phyloP scores from a whole-genome alignment of 768 basidiomycete species.

The Xanthoconium purpureum region DNA sequence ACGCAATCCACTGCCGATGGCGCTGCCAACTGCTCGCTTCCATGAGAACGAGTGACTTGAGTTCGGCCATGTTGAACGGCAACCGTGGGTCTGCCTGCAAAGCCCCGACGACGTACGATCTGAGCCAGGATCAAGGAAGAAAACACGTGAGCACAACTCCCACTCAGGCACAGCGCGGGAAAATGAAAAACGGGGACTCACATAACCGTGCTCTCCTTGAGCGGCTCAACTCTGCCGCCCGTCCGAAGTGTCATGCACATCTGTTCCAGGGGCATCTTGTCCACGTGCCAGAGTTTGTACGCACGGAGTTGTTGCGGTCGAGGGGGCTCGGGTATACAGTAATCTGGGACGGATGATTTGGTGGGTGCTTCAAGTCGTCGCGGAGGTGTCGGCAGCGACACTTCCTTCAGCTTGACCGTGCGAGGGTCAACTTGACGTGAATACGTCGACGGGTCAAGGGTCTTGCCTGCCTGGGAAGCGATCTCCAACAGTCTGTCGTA shows the following conservation, averaged over 20 bases:
- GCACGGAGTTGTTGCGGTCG: slow-evolving; percentile 41
- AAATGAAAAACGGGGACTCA: slow-evolving; percentile 21
- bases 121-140: slow-evolving; percentile 12
- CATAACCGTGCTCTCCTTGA: slow-evolving; percentile 48
- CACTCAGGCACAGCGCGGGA: neutral
- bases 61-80: slow-evolving; percentile 33
- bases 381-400: neutral
- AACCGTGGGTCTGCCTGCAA: slow-evolving; percentile 38
- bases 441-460: slow-evolving; percentile 19
- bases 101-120: slow-evolving; percentile 43
- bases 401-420: neutral
- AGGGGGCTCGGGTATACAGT: slow-evolving; percentile 27
- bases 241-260: slow-evolving; percentile 40
- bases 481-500: slow-evolving; percentile 37
- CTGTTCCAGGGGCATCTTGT: slow-evolving; percentile 32
- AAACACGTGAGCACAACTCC: neutral
- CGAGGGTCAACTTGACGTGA: slow-evolving; percentile 28
- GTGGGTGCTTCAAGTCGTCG: neutral
- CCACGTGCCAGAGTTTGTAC: slow-evolving; percentile 43
- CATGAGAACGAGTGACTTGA: slow-evolving; percentile 37
- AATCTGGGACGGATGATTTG: slow-evolving; percentile 14
- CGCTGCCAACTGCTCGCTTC: slow-evolving; percentile 42
- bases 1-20: slow-evolving; percentile 39
- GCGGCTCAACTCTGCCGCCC: slow-evolving; percentile 34
- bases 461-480: slow-evolving; percentile 22